Percentiles rank a stretch among this genome's conserved stretches.
Conservation (phyloP, 352 stramenopile species). For the Saprolegnia parasitica region DNA sequence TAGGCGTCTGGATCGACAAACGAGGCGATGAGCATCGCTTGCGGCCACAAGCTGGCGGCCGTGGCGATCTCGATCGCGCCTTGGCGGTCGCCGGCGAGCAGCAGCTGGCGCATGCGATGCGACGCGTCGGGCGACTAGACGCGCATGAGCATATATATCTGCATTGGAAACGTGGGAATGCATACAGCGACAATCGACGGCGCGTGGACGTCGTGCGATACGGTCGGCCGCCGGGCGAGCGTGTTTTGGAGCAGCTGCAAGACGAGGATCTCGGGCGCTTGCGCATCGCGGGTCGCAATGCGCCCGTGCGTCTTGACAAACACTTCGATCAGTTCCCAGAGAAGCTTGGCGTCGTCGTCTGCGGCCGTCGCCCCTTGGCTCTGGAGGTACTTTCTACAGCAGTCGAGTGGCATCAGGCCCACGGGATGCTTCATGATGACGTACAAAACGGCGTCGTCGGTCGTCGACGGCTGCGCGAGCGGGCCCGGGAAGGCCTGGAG, state of each 20-base stretch:
- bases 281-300: constrained; percentile 21
- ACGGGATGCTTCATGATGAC: constrained; percentile 3
- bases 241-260: constrained; percentile 25
- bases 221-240: constrained; percentile 1
- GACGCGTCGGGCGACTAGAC: constrained; percentile 29
- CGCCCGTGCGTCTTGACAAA: constrained; percentile 25
- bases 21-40: constrained; percentile 82
- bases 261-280: constrained; percentile 23
- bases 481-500: constrained; percentile 75
- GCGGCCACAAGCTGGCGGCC: constrained; percentile 75
- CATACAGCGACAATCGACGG: background rate
- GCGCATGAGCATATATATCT: background rate
- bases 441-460: constrained; percentile 58
- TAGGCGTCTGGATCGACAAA: constrained; percentile 85
- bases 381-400: constrained; percentile 19
- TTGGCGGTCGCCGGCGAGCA: constrained; percentile 74
- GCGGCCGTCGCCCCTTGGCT: background rate
- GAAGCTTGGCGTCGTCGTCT: constrained; percentile 16
- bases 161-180: too few relatives aligned
- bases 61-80: constrained; percentile 71
- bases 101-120: constrained; percentile 62
- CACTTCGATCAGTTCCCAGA: constrained; percentile 27
- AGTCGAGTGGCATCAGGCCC: background rate
- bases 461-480: constrained; percentile 48
- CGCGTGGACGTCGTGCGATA: constrained; percentile 7